These are phyloP conservation scores for Proteromonas lacertae DNA, from an alignment of 352 stramenopile species.

Conservation along the genomic window DNA sequence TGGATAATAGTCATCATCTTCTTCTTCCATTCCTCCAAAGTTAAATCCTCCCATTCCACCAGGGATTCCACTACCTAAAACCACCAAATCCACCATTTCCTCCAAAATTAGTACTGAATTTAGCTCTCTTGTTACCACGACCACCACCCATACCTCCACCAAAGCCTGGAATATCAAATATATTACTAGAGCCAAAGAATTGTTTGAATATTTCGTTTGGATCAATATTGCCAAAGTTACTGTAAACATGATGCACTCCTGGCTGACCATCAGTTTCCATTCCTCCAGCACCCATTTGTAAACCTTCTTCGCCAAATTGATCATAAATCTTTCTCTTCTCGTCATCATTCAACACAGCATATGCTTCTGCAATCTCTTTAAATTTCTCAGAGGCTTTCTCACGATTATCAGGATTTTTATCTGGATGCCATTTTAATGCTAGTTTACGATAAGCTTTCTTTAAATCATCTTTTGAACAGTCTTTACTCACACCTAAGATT, in stretches of 20 bases:
- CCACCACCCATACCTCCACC: conserved; percentile 9
- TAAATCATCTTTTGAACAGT: conserved; percentile 38
- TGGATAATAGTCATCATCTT: background rate
- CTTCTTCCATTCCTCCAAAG: background rate
- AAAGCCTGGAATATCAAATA: conserved; percentile 53
- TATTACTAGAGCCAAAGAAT: conserved; percentile 59
- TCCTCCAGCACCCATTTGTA: conserved; percentile 8
- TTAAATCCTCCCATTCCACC: background rate
- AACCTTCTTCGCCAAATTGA: conserved; percentile 57
- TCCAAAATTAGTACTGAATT: conserved; percentile 13
- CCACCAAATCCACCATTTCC: background rate
- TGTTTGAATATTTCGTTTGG: conserved; percentile 57
- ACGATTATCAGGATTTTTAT: conserved; percentile 17
- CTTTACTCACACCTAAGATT: conserved; percentile 34
- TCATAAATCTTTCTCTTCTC: conserved; percentile 59
- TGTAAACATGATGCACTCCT: too few species aligned
- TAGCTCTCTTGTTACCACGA: conserved; percentile 24
- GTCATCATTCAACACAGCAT: conserved; percentile 58
- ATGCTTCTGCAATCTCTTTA: conserved; percentile 65
- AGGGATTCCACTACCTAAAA: background rate
- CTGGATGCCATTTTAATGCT: conserved; percentile 62
- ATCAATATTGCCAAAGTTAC: too few species aligned
- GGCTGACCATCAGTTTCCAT: too few species aligned
- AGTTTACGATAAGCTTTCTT: conserved; percentile 76
- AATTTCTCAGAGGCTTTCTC: conserved; percentile 40